Evolutionary conservation across 1,284 basidiomycete genomes (phyloP), one percentile per base, ranked within the genome.

Genomic region (Tilletia indica): DNA sequence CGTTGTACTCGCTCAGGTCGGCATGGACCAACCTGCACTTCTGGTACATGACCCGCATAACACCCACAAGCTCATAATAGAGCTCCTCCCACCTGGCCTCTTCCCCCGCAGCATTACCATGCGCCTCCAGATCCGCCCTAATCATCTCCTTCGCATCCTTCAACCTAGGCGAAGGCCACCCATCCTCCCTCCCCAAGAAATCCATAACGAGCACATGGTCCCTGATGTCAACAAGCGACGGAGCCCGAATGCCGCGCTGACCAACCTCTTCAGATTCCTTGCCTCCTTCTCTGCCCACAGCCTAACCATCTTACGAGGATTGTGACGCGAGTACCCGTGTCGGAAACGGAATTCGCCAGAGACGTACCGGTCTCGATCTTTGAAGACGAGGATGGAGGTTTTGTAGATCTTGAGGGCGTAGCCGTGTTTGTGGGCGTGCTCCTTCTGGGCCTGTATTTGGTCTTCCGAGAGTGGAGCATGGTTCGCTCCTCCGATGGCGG

Each of bases 281-380:
- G 97, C 92, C 85, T 99, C 97, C 86, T 99, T 99, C 85, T 99
- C 97, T 0, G 97, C 97, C 97, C 97, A 99, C 6, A 99, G 86
- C 12, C 93, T 89, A 19, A 99, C 96, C 96, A 99, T 99, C 86
- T 99, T 99, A 51, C 97, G 90, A 9, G 97, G 96, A 83, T 99
- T 99, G 77, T 90, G 90, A 68, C 91, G 90, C 76, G 91, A 91
- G 85, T 99, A 99, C 6, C 96, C 96, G 74, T 92, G 89, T 49
- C 93, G 89, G 86, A 99, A 99, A 9, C 97, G 91, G 82, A 92
- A 92, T 84, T 99, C 97, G 67, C 89, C 89, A 0, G 90, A 89
- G 45, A 98, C 94, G 85, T 98, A 98, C 72, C 92, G 91, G 82
- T 97, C 94, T 12, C 97, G 90, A 80, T 98, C 93, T 85, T 97